phyloP scores from a whole-genome alignment of 768 basidiomycete species.

The Leccinum obscurum region DNA sequence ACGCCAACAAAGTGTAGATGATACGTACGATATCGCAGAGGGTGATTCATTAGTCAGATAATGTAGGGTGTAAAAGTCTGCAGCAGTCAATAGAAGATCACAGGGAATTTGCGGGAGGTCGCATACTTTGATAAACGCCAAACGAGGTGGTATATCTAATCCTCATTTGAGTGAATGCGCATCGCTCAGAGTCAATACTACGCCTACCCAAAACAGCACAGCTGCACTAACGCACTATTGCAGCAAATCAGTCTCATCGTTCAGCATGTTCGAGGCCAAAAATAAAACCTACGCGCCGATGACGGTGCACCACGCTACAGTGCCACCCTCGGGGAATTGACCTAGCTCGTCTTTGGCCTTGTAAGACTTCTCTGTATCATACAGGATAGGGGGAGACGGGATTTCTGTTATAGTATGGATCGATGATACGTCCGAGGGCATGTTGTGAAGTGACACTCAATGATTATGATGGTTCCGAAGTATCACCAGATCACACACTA shows the following conservation, averaged over 20 bases:
- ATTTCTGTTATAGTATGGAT: not conserved
- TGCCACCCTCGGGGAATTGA: slow-evolving; percentile 32
- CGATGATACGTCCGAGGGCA: slow-evolving; percentile 8
- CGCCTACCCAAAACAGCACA: slow-evolving; percentile 35
- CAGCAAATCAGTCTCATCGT: not conserved
- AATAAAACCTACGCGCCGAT: slow-evolving; percentile 22
- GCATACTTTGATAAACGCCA: slow-evolving; percentile 43
- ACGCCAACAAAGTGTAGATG: not conserved
- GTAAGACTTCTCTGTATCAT: slow-evolving; percentile 1
- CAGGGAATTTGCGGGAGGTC: not conserved
- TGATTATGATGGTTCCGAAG: not conserved
- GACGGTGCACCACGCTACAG: slow-evolving; percentile 25
- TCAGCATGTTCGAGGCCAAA: not conserved
- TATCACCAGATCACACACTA: not conserved
- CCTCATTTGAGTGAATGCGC: not conserved
- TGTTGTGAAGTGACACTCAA: not conserved
- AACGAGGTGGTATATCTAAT: slow-evolving; percentile 37
- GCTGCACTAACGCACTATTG: slow-evolving; percentile 31
- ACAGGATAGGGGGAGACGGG: not conserved
- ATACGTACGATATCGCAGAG: slow-evolving; percentile 39
- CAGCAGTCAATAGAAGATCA: not conserved
- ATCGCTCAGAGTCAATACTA: not conserved
- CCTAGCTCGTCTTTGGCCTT: not conserved
- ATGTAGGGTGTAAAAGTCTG: slow-evolving; percentile 40
- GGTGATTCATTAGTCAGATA: slow-evolving; percentile 36